These are phyloP conservation scores for Cicer pinnatifidum DNA, from an alignment of 306 rosid genomes.

Conservation along the genomic window DNA sequence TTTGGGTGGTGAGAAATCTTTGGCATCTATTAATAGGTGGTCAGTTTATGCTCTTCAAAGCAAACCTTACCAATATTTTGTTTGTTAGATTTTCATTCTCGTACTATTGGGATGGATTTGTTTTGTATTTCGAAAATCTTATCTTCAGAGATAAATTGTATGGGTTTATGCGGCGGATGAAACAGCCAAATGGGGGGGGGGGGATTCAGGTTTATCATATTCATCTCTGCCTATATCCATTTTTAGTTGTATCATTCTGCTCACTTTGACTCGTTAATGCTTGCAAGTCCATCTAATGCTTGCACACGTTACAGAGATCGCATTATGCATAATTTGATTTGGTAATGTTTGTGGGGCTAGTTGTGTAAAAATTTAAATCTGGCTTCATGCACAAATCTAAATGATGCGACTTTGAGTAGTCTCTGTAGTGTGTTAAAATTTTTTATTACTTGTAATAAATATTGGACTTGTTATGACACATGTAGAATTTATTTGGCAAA, in stretches of 20 bases:
- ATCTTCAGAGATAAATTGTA: conserved; percentile 65
- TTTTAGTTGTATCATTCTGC: neutral
- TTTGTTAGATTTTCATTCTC: conserved; percentile 26
- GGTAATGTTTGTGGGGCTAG: conserved; percentile 19
- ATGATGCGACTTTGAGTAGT: conserved; percentile 10
- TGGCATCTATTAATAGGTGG: conserved; percentile 92
- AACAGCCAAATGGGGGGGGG: conserved; percentile 76
- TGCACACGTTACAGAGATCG: neutral
- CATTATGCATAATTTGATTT: conserved; percentile 31
- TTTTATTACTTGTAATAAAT: conserved; percentile 11
- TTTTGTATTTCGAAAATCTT: conserved; percentile 29
- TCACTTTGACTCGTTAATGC: conserved; percentile 1
- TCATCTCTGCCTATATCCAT: conserved; percentile 16
- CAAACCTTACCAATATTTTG: neutral
- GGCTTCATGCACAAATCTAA: neutral
- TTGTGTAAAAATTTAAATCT: conserved; percentile 33
- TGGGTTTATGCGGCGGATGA: conserved; percentile 73
- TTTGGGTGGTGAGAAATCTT: conserved; percentile 71
- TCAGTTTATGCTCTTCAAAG: conserved; percentile 52
- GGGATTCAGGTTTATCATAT: conserved; percentile 78
- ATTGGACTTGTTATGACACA: conserved; percentile 15
- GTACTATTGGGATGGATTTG: conserved; percentile 43
- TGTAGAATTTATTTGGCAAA: conserved; percentile 11
- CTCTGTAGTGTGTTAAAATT: conserved; percentile 21
- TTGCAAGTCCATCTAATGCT: neutral